Evolutionary conservation across 441 rosid species (phyloP), one percentile per base, ranked within the genome.

Genomic region (Dalechampia spathulata): DNA sequence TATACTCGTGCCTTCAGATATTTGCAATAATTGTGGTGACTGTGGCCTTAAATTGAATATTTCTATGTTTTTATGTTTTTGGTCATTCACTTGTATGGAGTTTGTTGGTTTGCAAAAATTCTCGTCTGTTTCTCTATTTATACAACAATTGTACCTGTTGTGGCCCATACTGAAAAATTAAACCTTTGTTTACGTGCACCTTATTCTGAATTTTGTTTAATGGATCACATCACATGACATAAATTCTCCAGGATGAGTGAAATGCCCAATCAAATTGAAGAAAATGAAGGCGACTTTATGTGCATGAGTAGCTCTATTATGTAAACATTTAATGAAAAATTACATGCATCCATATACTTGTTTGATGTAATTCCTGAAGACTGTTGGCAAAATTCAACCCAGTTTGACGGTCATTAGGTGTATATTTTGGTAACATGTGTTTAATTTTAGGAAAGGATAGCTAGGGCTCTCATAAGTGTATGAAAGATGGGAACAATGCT

Each of bases 371-470:
- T 16, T 16, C 13, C 46, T 13, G 42, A 6, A 42, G 58, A 11
- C 3, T 42, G 57, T 9, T n/a, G n/a, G n/a, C n/a, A 21, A 3
- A 49, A 28, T 49, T 49, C 13, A 20, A 61, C 43, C 30, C 6
- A 13, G 44, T 26, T 36, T 10, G 6, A 54, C 2, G 22, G 16
- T 55, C 49, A 55, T 21, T 45, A 17, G 10, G 25, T 49, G 55
- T 26, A 26, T 25, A 44, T 37, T 59, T 25, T 59, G n/a, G 48
- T n/a, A n/a, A 58, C 34, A 43, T 30, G 46, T 15, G 6, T 46
- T 32, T 44, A 30, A 22, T 32, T 43, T 21, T 5, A 21, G 28
- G 36, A 26, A 11, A 36, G 9, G 10, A 22, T 23, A 21, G 27
- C 7, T 58, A 2, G 22, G 7, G 43, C 32, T 50, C 27, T 42